phyloP scores from a whole-genome alignment of 805 yeast genomes.

The Schwanniomyces polymorphus region DNA sequence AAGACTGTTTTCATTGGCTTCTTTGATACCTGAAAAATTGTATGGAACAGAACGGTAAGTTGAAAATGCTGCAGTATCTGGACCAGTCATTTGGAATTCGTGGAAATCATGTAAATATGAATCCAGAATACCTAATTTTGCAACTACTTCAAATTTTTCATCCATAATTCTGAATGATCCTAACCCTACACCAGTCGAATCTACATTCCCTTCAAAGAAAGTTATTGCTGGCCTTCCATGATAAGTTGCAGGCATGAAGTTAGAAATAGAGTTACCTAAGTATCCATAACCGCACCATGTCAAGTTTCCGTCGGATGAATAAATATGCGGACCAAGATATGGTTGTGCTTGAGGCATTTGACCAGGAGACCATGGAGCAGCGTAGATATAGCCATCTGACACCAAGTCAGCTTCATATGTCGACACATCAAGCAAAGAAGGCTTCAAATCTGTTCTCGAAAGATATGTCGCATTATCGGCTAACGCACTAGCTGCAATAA shows the following conservation, averaged over 20 bases:
- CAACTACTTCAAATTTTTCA: slow-evolving; percentile 25
- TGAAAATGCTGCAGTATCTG: slow-evolving; percentile 27
- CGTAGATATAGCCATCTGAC: background rate
- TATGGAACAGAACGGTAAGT: slow-evolving; percentile 31
- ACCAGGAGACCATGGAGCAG: background rate
- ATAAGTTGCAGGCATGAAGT: slow-evolving; percentile 25
- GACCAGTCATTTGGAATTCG: slow-evolving; percentile 33
- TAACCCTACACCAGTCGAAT: slow-evolving; percentile 17
- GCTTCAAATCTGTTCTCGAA: background rate
- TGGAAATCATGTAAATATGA: slow-evolving; percentile 34
- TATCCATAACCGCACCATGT: slow-evolving; percentile 37
- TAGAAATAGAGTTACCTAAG: slow-evolving; percentile 30
- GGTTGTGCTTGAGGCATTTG: background rate
- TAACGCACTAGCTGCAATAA: background rate
- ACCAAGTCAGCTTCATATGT: background rate
- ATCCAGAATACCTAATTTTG: slow-evolving; percentile 33
- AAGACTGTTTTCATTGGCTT: background rate
- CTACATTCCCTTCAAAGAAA: slow-evolving; percentile 35
- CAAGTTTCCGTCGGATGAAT: slow-evolving; percentile 30
- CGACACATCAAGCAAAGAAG: background rate
- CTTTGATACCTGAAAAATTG: slow-evolving; percentile 14
- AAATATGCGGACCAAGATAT: slow-evolving; percentile 20
- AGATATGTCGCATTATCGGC: background rate
- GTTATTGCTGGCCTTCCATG: slow-evolving; percentile 23
- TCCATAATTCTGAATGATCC: slow-evolving; percentile 14